These are phyloP conservation scores for Polymyxa betae DNA, from an alignment of 208 protist species.

Conservation along the genomic window DNA sequence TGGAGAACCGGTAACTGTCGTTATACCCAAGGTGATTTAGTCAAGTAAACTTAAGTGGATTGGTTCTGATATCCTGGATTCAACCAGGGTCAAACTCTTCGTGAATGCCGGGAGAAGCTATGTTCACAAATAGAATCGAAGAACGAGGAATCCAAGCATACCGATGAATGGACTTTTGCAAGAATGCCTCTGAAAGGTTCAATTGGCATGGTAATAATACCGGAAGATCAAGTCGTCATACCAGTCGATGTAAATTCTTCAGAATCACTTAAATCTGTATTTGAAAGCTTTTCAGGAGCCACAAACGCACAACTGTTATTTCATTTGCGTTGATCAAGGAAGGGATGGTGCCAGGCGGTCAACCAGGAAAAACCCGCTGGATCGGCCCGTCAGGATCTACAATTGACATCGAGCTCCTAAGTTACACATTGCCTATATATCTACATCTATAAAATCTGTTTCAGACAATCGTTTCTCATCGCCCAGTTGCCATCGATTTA, in stretches of 20 bases:
- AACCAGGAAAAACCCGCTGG: slow-evolving; percentile 8
- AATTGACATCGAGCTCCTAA: not conserved
- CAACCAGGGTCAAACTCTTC: not conserved
- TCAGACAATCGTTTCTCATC: no score
- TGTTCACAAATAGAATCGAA: not conserved
- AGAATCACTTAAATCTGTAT: not conserved
- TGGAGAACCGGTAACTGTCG: not conserved
- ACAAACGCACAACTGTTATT: not conserved
- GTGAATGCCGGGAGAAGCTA: not conserved
- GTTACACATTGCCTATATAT: not conserved
- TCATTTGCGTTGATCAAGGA: slow-evolving; percentile 26
- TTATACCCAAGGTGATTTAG: not conserved
- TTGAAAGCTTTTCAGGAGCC: not conserved
- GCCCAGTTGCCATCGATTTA: no score
- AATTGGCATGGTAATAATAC: not conserved
- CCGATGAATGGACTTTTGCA: not conserved
- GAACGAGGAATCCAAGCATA: not conserved
- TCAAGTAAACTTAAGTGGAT: not conserved
- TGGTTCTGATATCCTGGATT: not conserved
- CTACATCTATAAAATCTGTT: not conserved
- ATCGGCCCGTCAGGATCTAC: slow-evolving; percentile 47
- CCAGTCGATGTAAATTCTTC: not conserved
- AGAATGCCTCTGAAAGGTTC: not conserved
- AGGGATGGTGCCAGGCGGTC: not conserved
- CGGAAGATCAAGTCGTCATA: not conserved